phyloP scores from a whole-genome alignment of 257 asterid genomes.

The Capsicum chinense region DNA sequence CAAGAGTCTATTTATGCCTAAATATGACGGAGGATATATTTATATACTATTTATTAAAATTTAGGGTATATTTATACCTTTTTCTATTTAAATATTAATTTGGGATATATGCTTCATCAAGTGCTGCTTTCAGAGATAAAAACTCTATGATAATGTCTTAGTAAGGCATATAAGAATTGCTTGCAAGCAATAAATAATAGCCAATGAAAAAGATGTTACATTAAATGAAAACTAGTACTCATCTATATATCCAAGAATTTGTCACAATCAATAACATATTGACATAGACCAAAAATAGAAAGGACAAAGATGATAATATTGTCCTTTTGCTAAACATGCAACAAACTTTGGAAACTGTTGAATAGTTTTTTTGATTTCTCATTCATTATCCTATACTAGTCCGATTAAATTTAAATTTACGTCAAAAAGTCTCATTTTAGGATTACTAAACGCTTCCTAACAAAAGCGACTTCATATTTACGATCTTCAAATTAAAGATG shows the following conservation, averaged over 20 bases:
- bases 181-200: not conserved
- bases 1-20: too few relatives aligned
- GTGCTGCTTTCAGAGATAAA: too few relatives aligned
- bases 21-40: too few relatives aligned
- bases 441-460: too few relatives aligned
- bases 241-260: slow-evolving; percentile 10
- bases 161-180: not conserved
- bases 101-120: too few relatives aligned
- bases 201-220: not conserved
- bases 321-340: slow-evolving; percentile 5
- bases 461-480: too few relatives aligned
- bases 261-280: not conserved
- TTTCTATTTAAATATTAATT: too few relatives aligned
- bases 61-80: too few relatives aligned
- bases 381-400: not conserved
- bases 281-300: not conserved
- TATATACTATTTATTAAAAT: too few relatives aligned
- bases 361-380: not conserved
- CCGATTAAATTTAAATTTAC: too few relatives aligned
- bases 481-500: fast-evolving
- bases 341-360: not conserved
- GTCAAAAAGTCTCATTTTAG: too few relatives aligned
- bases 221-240: not conserved
- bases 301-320: not conserved
- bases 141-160: too few relatives aligned